These are phyloP conservation scores for Pseudogymnoascus sp. DNA, from an alignment of 2,329 filamentous ascomycete genomes.

Conservation along the genomic window DNA sequence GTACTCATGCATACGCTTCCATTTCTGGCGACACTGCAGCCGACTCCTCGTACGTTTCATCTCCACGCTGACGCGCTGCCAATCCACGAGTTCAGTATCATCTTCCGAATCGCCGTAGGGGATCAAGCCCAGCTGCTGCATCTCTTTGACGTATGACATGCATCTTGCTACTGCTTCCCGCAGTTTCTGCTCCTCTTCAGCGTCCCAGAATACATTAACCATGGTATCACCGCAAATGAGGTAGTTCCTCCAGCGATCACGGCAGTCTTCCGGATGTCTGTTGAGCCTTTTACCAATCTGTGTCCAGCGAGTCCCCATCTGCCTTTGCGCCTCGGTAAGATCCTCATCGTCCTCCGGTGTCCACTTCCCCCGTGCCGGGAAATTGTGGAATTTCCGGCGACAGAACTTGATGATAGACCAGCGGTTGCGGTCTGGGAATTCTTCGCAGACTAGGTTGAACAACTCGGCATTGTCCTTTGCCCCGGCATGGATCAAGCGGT, in stretches of 20 bases:
- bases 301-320: conserved; percentile 40
- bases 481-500: conserved; percentile 33
- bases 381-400: conserved; percentile 58
- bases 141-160: conserved; percentile 39
- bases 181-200: conserved; percentile 49
- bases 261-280: conserved; percentile 55
- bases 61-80: conserved; percentile 52
- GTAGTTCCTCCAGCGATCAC: conserved; percentile 64
- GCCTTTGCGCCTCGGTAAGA: conserved; percentile 39
- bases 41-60: conserved; percentile 55
- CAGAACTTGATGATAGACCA: conserved; percentile 48
- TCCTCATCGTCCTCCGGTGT: conserved; percentile 48
- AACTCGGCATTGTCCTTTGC: conserved; percentile 33
- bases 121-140: conserved; percentile 16
- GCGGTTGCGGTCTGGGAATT: conserved; percentile 42
- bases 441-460: conserved; percentile 41
- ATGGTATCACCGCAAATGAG: conserved; percentile 46
- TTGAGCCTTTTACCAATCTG: conserved; percentile 53
- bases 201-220: conserved; percentile 48
- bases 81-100: conserved; percentile 42
- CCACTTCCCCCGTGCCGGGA: conserved; percentile 51
- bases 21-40: conserved; percentile 61
- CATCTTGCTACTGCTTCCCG: conserved; percentile 43
- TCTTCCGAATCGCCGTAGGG: conserved; percentile 25
- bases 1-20: conserved; percentile 41